phyloP scores from a whole-genome alignment of 495 filamentous ascomycete genomes.

The Wilcoxina mikolae region DNA sequence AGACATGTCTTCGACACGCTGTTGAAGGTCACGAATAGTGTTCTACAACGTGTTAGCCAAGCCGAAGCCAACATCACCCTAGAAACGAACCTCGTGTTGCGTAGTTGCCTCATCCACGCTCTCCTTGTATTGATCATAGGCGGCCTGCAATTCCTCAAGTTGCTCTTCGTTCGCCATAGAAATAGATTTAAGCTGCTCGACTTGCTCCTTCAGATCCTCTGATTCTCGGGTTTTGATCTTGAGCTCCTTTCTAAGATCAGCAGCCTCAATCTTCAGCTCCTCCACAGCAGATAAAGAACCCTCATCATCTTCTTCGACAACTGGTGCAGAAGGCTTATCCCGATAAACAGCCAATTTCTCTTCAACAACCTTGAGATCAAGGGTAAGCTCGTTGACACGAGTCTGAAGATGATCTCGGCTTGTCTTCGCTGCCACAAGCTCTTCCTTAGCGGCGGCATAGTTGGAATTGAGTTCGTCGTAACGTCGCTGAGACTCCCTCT shows the following conservation, averaged over 20 bases:
- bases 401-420: slow-evolving; percentile 74
- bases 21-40: slow-evolving; percentile 62
- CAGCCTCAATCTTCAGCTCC: slow-evolving; percentile 64
- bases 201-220: slow-evolving; percentile 59
- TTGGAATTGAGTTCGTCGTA: slow-evolving; percentile 80
- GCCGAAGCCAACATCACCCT: slow-evolving; percentile 6
- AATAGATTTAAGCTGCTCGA: slow-evolving; percentile 79
- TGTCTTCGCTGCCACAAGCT: slow-evolving; percentile 68
- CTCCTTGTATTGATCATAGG: slow-evolving; percentile 69
- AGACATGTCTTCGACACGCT: slow-evolving; percentile 65
- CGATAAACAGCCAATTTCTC: slow-evolving; percentile 69
- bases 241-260: slow-evolving; percentile 68
- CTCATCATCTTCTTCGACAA: slow-evolving; percentile 33
- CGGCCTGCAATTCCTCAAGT: slow-evolving; percentile 58
- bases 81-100: slow-evolving; percentile 45
- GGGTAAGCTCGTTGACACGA: slow-evolving; percentile 71
- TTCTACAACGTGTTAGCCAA: slow-evolving; percentile 19
- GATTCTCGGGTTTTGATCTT: slow-evolving; percentile 62
- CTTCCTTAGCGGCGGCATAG: slow-evolving; percentile 62
- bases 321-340: slow-evolving; percentile 42
- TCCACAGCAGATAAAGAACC: slow-evolving; percentile 58
- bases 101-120: slow-evolving; percentile 61
- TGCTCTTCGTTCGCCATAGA: slow-evolving; percentile 81
- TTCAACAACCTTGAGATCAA: slow-evolving; percentile 74
- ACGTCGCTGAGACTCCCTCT: slow-evolving; percentile 66